Evolutionary conservation across 345 rosid genomes (phyloP).

Genomic region (Eucalyptus paniculata): DNA sequence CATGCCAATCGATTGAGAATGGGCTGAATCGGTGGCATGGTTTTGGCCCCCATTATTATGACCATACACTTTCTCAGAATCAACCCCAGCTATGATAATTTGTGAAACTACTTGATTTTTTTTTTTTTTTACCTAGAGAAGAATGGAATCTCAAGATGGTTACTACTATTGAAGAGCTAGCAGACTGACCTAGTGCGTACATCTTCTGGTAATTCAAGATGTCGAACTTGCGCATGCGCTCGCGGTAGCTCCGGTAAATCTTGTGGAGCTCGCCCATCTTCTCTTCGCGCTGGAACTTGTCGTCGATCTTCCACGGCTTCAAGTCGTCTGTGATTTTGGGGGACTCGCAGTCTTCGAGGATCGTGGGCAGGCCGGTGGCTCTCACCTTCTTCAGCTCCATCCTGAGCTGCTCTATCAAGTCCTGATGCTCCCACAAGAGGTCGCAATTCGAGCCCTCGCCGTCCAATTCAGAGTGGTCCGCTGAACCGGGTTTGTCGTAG

Average conservation of each 20-base stretch:
- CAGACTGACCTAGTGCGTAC: constrained; percentile 71
- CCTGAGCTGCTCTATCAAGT: constrained; percentile 78
- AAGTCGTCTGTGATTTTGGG: constrained; percentile 73
- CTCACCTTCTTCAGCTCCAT: constrained; percentile 85
- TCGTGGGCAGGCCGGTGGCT: constrained; percentile 75
- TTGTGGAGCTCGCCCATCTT: constrained; percentile 74
- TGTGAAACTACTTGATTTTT: neutral
- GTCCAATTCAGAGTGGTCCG: neutral
- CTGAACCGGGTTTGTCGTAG: neutral
- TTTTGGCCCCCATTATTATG: neutral
- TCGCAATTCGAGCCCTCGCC: constrained; percentile 45
- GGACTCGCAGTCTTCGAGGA: constrained; percentile 61
- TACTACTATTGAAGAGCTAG: neutral
- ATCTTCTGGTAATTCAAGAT: constrained; percentile 90
- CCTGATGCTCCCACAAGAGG: constrained; percentile 87
- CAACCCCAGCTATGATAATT: neutral
- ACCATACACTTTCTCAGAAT: neutral
- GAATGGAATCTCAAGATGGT: neutral
- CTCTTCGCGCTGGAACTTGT: constrained; percentile 45
- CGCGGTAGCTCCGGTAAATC: constrained; percentile 79
- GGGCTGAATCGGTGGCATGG: neutral
- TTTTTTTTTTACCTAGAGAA: neutral
- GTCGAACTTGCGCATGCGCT: constrained; percentile 83
- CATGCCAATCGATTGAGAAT: neutral
- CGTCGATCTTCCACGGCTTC: constrained; percentile 91